These are phyloP conservation scores for Microstegium vimineum DNA, from an alignment of 176 grass and related monocot species.

Conservation along the genomic window DNA sequence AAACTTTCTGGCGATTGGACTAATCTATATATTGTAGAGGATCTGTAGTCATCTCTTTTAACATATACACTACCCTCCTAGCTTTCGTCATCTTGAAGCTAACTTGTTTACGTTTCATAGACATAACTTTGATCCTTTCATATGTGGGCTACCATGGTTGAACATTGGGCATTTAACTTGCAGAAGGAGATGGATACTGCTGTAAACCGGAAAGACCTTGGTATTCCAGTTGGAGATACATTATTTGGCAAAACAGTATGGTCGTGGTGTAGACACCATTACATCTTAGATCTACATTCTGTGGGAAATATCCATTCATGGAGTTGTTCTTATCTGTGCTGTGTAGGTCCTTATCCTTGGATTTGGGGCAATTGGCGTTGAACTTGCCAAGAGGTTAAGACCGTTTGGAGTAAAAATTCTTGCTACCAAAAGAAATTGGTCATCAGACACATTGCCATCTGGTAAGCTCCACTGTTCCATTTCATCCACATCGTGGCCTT, in stretches of 20 bases:
- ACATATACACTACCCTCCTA: not conserved
- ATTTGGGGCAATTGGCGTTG: constrained; percentile 84
- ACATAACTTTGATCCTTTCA: not conserved
- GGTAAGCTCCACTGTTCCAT: constrained; percentile 35
- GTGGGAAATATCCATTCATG: constrained; percentile 8
- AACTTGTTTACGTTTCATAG: constrained; percentile 7
- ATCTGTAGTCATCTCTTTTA: not conserved
- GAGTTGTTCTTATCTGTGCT: constrained; percentile 12
- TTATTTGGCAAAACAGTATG: constrained; percentile 90
- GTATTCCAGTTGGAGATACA: constrained; percentile 76
- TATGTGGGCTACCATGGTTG: constrained; percentile 15
- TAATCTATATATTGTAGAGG: not conserved
- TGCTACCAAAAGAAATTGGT: constrained; percentile 90
- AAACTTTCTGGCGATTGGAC: not conserved
- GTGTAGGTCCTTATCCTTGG: constrained; percentile 82
- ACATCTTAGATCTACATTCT: constrained; percentile 11
- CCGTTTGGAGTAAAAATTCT: constrained; percentile 89
- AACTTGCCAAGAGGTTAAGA: constrained; percentile 75
- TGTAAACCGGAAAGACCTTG: constrained; percentile 61
- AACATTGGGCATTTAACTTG: constrained; percentile 25
- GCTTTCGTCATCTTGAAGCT: not conserved
- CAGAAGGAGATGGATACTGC: constrained; percentile 83
- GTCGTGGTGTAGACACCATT: constrained; percentile 7
- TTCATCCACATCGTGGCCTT: constrained; percentile 1
- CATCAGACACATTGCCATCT: constrained; percentile 40